Base-by-base conservation (phyloP, 306 rosid species). In the Casuarina equisetifolia region DNA sequence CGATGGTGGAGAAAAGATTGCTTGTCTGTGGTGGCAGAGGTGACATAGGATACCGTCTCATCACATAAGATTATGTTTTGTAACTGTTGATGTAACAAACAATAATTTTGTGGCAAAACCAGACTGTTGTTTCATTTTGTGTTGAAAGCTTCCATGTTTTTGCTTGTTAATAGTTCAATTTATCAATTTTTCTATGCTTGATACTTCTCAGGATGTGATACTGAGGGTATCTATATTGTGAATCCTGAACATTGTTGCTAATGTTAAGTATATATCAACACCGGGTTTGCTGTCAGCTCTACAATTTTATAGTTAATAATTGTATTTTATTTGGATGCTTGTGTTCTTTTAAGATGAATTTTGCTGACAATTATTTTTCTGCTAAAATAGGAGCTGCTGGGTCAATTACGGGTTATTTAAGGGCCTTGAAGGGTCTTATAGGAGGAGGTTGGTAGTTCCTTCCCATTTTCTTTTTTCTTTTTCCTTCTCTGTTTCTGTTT, bases 21-120 rank as follows among this genome's bases (percentile, higher is more conserved):
- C 93, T 95, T 78, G 94, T 95, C 69, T 92, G 87, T 80, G 98
- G 98, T 44, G 98, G 97, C 77, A 91, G 98, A 92, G 97, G 97
- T 95, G 81, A 82, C 74, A 73, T 81, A 66, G 53, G 80, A 72
- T 75, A 59, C 67, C 61, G 54, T 81, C 4, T 72, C 42, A 62
- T 78, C 25, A 35, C 54, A 73, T 62, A 69, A 42, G 42, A 64
- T 70, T 77, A 70, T 52, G 59, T 78, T 77, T 51, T 49, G 55
- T 49, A 62, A 50, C 32, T 66, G 67, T 48, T 35, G 4, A 66
- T 20, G 35, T 25, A 25, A 25, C 32, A 35, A 35, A 20, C 1
- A 73, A 4, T 66, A 19, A 19, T 3, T 17, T 42, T 7, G 12
- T 39, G n/a, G 42, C 9, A 9, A 17, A n/a, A 2, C 71, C 0